Evolutionary conservation across 352 stramenopile species (phyloP), one percentile per base, ranked within the genome.

Genomic region (Phytophthora ramorum): DNA sequence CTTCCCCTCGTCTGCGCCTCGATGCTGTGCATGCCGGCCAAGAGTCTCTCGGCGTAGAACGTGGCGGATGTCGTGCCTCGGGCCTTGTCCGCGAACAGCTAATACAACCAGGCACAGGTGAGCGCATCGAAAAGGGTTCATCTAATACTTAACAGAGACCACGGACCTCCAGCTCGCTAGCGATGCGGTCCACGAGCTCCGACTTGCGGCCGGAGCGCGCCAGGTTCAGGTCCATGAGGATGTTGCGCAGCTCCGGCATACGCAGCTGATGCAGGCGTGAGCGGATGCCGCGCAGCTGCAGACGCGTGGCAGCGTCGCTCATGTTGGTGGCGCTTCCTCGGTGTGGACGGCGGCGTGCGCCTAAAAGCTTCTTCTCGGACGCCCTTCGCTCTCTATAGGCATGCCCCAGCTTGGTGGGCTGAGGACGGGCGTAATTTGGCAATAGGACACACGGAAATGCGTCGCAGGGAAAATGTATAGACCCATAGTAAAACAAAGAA

Each of bases 181-280:
- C 78, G 55, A 95, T 91, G 68, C 87, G 84, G 40, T 92, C 83
- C 28, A 93, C 82, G 44, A 95, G 78, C 55, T 95, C 87, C 41
- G 76, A 79, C 64, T 95, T 95, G 63, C 81, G 83, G 14, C 87
- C 87, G 4, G 81, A 89, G 43, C 82, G 84, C 62, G 78, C 60
- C 51, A 95, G 63, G 47, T 88, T 91, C 41, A 95, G 70, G 53
- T 85, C 76, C 53, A 78, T 73, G 26, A 93, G 75, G 50, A 95
- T 73, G 69, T 80, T 77, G 66, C 87, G 84, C 66, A 95, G 76
- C 69, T 95, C 85, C 20, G 82, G 83, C 55, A 95, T 79, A 34
- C 83, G 86, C 58, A 94, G 71, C 62, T 69, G 57, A 53, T 79
- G 76, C 38, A 92, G 79, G 41, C 76, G 75, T 20, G 60, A 12